Percentiles rank a stretch among this genome's conserved stretches.
Evolutionary conservation across 2,329 filamentous ascomycete genomes (phyloP).

Genomic region (Cladophialophora carrionii): DNA sequence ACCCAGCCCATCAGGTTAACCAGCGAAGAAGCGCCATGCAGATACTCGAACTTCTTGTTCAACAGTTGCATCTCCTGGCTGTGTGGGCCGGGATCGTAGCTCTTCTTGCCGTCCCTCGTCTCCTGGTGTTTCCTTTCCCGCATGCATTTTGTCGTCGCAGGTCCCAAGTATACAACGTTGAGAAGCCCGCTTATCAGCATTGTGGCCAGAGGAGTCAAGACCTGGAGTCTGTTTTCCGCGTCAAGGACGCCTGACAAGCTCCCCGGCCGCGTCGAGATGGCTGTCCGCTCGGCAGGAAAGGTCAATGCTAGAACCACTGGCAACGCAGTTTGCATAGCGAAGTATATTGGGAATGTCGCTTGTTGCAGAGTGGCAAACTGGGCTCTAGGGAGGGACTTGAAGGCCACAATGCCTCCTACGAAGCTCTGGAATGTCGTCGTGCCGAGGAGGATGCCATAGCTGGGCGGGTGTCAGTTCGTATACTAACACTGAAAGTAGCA

Average conservation of each 20-base stretch:
- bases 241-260: conserved; percentile 62
- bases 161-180: conserved; percentile 74
- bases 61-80: conserved; percentile 80
- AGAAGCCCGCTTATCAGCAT: conserved; percentile 71
- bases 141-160: conserved; percentile 75
- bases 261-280: conserved; percentile 44
- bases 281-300: conserved; percentile 66
- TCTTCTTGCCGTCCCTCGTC: conserved; percentile 85
- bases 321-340: conserved; percentile 76
- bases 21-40: conserved; percentile 81
- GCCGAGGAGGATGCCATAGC: conserved; percentile 86
- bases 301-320: conserved; percentile 76
- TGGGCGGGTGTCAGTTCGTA: conserved; percentile 44
- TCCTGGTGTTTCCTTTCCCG: conserved; percentile 78
- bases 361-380: conserved; percentile 81
- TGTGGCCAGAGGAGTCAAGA: conserved; percentile 68
- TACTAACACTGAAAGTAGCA: background rate
- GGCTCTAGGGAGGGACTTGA: conserved; percentile 73
- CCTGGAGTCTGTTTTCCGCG: conserved; percentile 63
- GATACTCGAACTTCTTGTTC: conserved; percentile 74
- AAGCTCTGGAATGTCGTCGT: conserved; percentile 81
- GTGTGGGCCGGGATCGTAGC: conserved; percentile 76
- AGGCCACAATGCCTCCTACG: conserved; percentile 72
- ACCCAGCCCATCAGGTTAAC: conserved; percentile 74
- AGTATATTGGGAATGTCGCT: conserved; percentile 85